Evolutionary conservation across 2,329 filamentous ascomycete species (phyloP).

Genomic region (Malbranchea cinnamomea): DNA sequence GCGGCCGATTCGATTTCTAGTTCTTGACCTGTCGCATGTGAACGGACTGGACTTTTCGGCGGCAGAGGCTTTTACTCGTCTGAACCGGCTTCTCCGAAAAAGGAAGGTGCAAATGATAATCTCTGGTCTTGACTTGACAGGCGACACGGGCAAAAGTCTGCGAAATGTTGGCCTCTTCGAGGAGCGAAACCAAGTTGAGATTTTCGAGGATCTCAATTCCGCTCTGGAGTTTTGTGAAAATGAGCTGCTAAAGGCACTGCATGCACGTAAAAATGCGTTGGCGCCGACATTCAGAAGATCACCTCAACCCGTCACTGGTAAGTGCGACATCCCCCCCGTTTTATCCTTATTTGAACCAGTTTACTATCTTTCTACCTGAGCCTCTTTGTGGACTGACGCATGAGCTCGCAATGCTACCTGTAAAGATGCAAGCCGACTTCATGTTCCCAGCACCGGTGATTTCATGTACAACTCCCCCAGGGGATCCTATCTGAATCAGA

Average conservation of each 20-base stretch:
- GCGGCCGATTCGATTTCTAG: constrained; percentile 72
- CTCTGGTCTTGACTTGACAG: constrained; percentile 63
- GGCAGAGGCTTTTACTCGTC: constrained; percentile 83
- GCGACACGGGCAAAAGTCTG: constrained; percentile 61
- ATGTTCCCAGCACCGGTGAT: constrained; percentile 25
- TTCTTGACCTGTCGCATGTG: constrained; percentile 79
- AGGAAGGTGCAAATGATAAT: constrained; percentile 69
- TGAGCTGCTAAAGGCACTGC: constrained; percentile 69
- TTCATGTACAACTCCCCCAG: constrained; percentile 60
- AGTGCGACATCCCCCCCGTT: background rate
- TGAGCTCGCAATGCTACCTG: too few relatives aligned
- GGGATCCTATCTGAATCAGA: constrained; percentile 59
- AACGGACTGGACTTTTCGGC: constrained; percentile 92
- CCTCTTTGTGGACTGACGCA: too few relatives aligned
- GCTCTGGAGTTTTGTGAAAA: constrained; percentile 93
- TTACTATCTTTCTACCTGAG: too few relatives aligned
- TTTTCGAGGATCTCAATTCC: constrained; percentile 83
- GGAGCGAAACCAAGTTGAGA: constrained; percentile 56
- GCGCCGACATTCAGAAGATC: background rate
- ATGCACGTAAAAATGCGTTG: constrained; percentile 46
- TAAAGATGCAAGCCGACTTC: constrained; percentile 1
- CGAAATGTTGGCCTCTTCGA: constrained; percentile 71
- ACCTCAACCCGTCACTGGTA: background rate
- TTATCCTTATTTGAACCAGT: constrained; percentile 5
- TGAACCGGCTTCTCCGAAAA: constrained; percentile 66